Percentiles rank a stretch among this genome's conserved stretches.
These are phyloP conservation scores for Lavandula angustifolia DNA, from an alignment of 257 asterid genomes.

Conservation along the genomic window DNA sequence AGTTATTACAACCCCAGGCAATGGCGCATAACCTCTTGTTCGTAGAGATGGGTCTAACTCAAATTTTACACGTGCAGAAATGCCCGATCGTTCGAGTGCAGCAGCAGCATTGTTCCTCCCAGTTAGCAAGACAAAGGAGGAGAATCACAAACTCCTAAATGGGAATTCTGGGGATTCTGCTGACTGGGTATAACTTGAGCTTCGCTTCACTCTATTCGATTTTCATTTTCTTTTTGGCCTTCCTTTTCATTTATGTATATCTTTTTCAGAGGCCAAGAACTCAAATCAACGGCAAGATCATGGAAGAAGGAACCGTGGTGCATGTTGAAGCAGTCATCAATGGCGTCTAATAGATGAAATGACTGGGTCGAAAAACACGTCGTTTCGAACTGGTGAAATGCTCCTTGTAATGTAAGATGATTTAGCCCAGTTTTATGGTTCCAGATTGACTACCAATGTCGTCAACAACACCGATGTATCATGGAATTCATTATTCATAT, in stretches of 20 bases:
- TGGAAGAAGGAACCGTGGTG: constrained; percentile 75
- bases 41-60: constrained; percentile 9
- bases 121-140: constrained; percentile 63
- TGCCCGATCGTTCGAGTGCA: constrained; percentile 72
- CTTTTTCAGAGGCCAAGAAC: constrained; percentile 75
- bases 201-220: not conserved
- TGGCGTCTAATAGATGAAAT: constrained; percentile 44
- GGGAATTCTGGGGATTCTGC: constrained; percentile 58
- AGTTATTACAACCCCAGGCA: no score
- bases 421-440: not conserved
- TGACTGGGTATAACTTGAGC: constrained; percentile 64
- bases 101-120: constrained; percentile 54
- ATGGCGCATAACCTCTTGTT: no score
- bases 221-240: no score
- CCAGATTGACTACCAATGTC: no score
- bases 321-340: constrained; percentile 73
- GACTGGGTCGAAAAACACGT: not conserved
- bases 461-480: no score
- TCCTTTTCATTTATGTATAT: no score
- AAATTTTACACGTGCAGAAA: constrained; percentile 44
- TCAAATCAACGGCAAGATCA: constrained; percentile 87
- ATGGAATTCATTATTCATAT: no score
- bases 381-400: no score
- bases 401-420: no score
- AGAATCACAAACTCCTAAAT: constrained; percentile 51